Evolutionary conservation across 1,284 basidiomycete species (phyloP).

Genomic region (Pisolithus thermaeus): DNA sequence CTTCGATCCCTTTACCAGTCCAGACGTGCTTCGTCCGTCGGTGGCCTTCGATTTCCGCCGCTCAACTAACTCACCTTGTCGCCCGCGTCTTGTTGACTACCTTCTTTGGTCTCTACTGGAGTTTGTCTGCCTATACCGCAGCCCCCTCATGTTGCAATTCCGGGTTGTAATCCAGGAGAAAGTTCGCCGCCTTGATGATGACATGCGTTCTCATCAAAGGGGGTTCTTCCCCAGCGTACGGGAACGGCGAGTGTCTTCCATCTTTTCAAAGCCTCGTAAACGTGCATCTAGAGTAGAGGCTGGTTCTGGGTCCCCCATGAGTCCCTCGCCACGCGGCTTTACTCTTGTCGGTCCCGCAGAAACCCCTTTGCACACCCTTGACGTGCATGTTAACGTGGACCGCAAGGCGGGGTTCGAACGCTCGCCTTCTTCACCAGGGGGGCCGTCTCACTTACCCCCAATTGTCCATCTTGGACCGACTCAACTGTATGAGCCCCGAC

Average conservation of each 20-base stretch:
- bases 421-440: conserved; percentile 33
- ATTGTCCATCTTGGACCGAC: conserved; percentile 63
- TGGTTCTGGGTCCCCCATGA: conserved; percentile 43
- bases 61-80: conserved; percentile 11
- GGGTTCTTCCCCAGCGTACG: conserved; percentile 6
- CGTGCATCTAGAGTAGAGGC: conserved; percentile 35
- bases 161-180: conserved; percentile 61
- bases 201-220: conserved; percentile 35
- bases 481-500: conserved; percentile 29
- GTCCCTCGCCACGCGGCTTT: conserved; percentile 5
- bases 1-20: conserved; percentile 27
- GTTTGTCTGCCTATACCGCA: conserved; percentile 57
- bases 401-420: conserved; percentile 44
- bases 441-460: conserved; percentile 32
- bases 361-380: neutral
- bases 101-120: conserved; percentile 71
- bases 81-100: conserved; percentile 64
- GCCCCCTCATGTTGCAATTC: conserved; percentile 61
- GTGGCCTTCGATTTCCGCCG: conserved; percentile 13
- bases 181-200: conserved; percentile 43
- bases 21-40: conserved; percentile 16
- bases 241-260: conserved; percentile 38
- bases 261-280: conserved; percentile 44
- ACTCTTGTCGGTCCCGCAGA: neutral
- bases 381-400: conserved; percentile 13